Percentiles rank a stretch among this genome's conserved stretches.
Evolutionary conservation across 768 basidiomycete species (phyloP).

Genomic region (Termitomyces sp.): DNA sequence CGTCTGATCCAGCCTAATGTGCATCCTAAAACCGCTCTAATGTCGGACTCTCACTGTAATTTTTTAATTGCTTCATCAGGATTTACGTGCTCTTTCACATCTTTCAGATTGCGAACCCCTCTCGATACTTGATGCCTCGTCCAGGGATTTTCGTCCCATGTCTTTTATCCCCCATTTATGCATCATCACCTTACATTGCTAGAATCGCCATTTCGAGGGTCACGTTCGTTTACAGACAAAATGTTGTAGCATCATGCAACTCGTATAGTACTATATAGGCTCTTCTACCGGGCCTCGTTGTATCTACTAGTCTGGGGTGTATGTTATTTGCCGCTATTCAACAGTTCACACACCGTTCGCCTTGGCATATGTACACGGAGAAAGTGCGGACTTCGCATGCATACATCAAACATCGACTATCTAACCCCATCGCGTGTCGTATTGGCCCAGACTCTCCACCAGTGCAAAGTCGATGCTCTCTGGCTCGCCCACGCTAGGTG

Average conservation of each 20-base stretch:
- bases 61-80: slow-evolving; percentile 1
- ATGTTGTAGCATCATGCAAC: slow-evolving; percentile 9
- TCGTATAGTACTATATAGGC: slow-evolving; percentile 8
- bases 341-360: background rate
- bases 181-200: slow-evolving; percentile 1
- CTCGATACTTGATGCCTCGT: background rate
- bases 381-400: no score
- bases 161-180: slow-evolving; percentile 13
- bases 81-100: background rate
- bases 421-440: slow-evolving; percentile 25
- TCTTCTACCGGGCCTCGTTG: slow-evolving; percentile 4
- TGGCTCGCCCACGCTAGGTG: slow-evolving; percentile 11
- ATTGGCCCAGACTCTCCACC: slow-evolving; percentile 22
- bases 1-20: slow-evolving; percentile 18
- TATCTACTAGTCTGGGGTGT: slow-evolving; percentile 11
- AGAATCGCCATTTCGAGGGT: slow-evolving; percentile 3
- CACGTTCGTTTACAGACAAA: slow-evolving; percentile 8
- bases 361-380: no score
- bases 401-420: background rate
- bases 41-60: slow-evolving; percentile 11
- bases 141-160: background rate
- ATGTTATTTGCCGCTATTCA: background rate
- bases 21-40: slow-evolving; percentile 12
- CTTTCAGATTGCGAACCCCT: background rate
- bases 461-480: slow-evolving; percentile 27